Conservation (phyloP, 208 protist species). For the Blastocrithidia nonstop region DNA sequence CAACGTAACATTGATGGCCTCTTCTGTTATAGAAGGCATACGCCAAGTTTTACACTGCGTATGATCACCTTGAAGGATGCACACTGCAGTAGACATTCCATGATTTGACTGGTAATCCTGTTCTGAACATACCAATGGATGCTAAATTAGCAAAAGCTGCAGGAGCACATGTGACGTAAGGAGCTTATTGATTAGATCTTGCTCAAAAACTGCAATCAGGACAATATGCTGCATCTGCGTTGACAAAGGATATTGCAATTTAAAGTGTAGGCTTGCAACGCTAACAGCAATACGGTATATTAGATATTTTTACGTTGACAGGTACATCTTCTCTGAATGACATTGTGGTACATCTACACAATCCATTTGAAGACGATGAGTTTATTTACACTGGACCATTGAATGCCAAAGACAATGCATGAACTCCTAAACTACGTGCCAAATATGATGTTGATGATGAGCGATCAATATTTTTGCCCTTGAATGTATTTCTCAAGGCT, state of each 20-base stretch:
- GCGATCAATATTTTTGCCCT: constrained; percentile 49
- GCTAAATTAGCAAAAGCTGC: constrained; percentile 39
- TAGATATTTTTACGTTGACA: constrained; percentile 24
- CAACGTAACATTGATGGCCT: constrained; percentile 69
- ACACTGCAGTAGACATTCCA: constrained; percentile 56
- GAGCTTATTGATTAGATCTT: constrained; percentile 54
- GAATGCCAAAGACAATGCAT: constrained; percentile 23
- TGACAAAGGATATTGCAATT: constrained; percentile 20
- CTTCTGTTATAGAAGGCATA: constrained; percentile 85
- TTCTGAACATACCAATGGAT: constrained; percentile 51
- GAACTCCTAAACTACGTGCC: constrained; percentile 21
- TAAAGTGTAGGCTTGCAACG: constrained; percentile 27
- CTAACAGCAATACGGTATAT: constrained; percentile 40
- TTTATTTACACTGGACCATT: no score
- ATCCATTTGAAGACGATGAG: constrained; percentile 59
- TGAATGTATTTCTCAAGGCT: no score
- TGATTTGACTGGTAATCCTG: constrained; percentile 65
- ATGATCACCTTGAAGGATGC: constrained; percentile 60
- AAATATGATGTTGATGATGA: constrained; percentile 20
- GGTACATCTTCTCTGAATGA: constrained; percentile 19
- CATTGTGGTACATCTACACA: constrained; percentile 60
- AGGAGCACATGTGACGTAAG: no score
- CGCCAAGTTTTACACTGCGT: constrained; percentile 76
- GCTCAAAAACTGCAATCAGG: constrained; percentile 16
- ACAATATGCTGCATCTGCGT: constrained; percentile 20